phyloP scores from a whole-genome alignment of 257 asterid genomes.

The Knoxia roxburghii region DNA sequence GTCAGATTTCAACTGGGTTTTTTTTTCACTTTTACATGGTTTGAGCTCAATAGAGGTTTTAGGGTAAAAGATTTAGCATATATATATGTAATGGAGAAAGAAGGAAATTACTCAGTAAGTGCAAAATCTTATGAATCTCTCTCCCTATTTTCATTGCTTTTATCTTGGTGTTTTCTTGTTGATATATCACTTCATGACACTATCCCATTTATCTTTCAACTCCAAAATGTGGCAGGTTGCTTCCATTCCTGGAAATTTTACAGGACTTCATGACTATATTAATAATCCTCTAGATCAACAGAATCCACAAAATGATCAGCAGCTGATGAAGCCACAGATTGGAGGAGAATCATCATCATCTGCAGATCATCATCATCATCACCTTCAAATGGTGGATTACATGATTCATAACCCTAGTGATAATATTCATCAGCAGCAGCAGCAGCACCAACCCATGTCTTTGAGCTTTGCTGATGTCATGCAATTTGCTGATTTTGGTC shows the following conservation, averaged over 20 bases:
- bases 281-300: constrained; percentile 25
- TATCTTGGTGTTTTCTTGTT: constrained; percentile 8
- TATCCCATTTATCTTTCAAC: constrained; percentile 33
- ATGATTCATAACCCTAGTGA: constrained; percentile 40
- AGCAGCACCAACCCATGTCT: constrained; percentile 14
- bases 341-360: constrained; percentile 35
- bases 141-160: neutral
- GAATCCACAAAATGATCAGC: constrained; percentile 17
- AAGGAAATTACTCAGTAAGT: constrained; percentile 53
- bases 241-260: constrained; percentile 29
- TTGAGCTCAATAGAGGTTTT: constrained; percentile 30
- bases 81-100: constrained; percentile 51
- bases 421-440: too few relatives aligned
- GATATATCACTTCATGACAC: constrained; percentile 22
- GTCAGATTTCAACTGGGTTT: constrained; percentile 10
- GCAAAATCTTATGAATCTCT: constrained; percentile 4
- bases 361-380: constrained; percentile 20
- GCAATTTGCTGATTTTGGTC: constrained; percentile 88
- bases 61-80: constrained; percentile 9
- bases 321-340: constrained; percentile 22
- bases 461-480: constrained; percentile 82
- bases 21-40: constrained; percentile 21
- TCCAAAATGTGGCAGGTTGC: constrained; percentile 40
- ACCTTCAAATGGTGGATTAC: constrained; percentile 56
- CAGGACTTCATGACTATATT: constrained; percentile 32